Evolutionary conservation across 208 protist genomes (phyloP).

Genomic region (Trypanosoma platydactyli): DNA sequence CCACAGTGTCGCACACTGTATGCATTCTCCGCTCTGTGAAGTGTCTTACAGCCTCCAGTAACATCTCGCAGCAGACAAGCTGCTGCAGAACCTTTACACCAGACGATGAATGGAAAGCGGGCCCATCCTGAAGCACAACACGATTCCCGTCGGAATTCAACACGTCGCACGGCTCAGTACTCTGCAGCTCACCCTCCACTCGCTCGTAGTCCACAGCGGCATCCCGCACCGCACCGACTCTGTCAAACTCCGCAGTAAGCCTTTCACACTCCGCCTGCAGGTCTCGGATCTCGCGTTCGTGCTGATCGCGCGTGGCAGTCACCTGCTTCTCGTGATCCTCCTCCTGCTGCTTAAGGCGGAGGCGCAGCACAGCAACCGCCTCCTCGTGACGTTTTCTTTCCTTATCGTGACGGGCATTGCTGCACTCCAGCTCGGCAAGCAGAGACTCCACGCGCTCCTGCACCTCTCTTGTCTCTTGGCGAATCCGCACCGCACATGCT

Average conservation of each 20-base stretch:
- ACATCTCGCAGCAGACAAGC: neutral
- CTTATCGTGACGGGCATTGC: conserved; percentile 7
- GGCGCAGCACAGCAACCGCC: conserved; percentile 6
- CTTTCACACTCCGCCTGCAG: conserved; percentile 14
- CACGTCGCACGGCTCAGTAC: neutral
- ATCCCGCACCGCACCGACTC: neutral
- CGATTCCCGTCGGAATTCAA: conserved; percentile 9
- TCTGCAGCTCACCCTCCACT: conserved; percentile 9
- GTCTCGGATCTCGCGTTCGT: conserved; percentile 15
- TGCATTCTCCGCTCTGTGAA: neutral
- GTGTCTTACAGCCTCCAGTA: neutral
- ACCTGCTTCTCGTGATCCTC: conserved; percentile 2
- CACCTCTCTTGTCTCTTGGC: conserved; percentile 3
- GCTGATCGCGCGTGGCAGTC: conserved; percentile 3
- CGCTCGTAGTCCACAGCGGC: neutral
- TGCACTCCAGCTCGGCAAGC: conserved; percentile 3
- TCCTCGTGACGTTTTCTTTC: conserved; percentile 15
- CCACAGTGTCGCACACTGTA: neutral
- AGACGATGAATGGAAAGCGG: neutral
- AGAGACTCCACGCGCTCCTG: conserved; percentile 18
- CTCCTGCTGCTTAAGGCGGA: conserved; percentile 8
- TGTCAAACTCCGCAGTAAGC: neutral
- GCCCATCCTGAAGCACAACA: neutral
- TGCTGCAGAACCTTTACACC: neutral
- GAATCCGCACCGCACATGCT: neutral